phyloP scores from a whole-genome alignment of 169 alveolate species.

The Babesia gibsoni region DNA sequence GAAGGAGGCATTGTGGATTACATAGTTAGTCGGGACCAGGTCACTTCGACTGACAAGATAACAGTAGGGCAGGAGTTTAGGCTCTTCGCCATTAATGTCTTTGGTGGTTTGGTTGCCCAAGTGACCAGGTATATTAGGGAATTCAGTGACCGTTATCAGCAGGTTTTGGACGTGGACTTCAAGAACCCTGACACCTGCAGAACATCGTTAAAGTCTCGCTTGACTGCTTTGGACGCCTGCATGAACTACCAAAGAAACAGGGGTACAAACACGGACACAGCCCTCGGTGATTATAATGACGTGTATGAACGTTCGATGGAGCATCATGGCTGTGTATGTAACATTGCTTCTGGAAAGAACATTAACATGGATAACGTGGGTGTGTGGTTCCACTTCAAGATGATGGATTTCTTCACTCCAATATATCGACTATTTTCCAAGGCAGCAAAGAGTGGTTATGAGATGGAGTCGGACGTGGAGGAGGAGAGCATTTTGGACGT shows the following conservation, averaged over 20 bases:
- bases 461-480: slow-evolving; percentile 14
- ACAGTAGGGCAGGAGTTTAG: slow-evolving; percentile 28
- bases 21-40: not conserved
- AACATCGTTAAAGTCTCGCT: not conserved
- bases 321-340: slow-evolving; percentile 7
- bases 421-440: not conserved
- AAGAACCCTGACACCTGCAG: not conserved
- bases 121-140: slow-evolving; percentile 9
- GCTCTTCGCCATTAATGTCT: slow-evolving; percentile 24
- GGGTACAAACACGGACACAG: not conserved
- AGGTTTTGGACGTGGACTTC: slow-evolving; percentile 9
- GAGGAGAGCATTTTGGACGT: slow-evolving; percentile 9
- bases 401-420: not conserved
- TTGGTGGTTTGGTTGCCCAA: slow-evolving; percentile 36
- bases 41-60: not conserved
- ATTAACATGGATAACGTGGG: not conserved
- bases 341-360: not conserved
- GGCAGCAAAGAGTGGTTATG: slow-evolving; percentile 21
- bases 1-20: slow-evolving; percentile 2
- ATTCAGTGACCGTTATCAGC: slow-evolving; percentile 10
- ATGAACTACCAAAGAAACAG: not conserved
- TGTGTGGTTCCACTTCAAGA: slow-evolving; percentile 31
- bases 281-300: not conserved
- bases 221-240: slow-evolving; percentile 1
- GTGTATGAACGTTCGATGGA: not conserved